These are phyloP conservation scores for Penicillium taxi DNA, from an alignment of 495 filamentous ascomycete genomes.

Conservation along the genomic window DNA sequence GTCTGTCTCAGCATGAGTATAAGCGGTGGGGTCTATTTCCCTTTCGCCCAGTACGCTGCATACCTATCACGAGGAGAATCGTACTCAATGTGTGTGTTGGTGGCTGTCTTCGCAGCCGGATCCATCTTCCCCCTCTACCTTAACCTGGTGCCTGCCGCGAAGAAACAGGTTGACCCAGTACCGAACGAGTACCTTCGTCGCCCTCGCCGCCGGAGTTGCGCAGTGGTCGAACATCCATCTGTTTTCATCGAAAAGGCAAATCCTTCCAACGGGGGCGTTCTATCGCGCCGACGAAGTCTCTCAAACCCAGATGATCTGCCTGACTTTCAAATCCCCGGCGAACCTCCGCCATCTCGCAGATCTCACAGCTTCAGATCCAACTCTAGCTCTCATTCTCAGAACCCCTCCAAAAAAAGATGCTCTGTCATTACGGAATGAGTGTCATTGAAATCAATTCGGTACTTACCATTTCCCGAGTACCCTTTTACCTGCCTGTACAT, in stretches of 20 bases:
- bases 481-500: too few species aligned
- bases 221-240: slow-evolving; percentile 5
- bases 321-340: slow-evolving; percentile 18
- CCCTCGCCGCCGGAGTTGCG: slow-evolving; percentile 20
- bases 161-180: slow-evolving; percentile 53
- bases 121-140: slow-evolving; percentile 55
- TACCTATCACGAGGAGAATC: slow-evolving; percentile 29
- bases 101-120: slow-evolving; percentile 51
- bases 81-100: slow-evolving; percentile 49
- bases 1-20: slow-evolving; percentile 48
- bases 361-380: background rate
- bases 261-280: slow-evolving; percentile 28
- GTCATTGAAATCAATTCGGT: too few species aligned
- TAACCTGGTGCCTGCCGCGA: slow-evolving; percentile 47
- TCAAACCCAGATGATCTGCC: slow-evolving; percentile 25
- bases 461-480: too few species aligned
- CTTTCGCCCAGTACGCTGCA: slow-evolving; percentile 46
- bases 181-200: slow-evolving; percentile 39
- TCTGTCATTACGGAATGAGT: background rate
- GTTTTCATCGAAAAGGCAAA: slow-evolving; percentile 31
- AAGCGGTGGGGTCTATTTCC: slow-evolving; percentile 49
- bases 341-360: slow-evolving; percentile 7
- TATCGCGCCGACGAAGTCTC: slow-evolving; percentile 33
- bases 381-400: slow-evolving; percentile 4
- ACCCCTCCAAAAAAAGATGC: background rate